Conservation (phyloP, 495 filamentous ascomycete species). For the Platismatia glauca region DNA sequence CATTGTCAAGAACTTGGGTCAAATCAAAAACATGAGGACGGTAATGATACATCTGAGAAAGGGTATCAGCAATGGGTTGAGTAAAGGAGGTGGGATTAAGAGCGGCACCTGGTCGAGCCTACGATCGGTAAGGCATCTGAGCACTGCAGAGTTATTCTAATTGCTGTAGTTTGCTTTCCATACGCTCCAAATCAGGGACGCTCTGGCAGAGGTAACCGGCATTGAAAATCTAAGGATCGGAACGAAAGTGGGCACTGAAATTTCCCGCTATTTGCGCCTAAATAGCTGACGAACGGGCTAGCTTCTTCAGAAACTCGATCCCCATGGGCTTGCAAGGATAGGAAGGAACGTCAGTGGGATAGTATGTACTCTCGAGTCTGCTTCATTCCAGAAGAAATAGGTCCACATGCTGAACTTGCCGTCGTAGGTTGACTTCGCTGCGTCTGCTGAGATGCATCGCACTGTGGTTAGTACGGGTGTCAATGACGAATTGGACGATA, state of each 20-base stretch:
- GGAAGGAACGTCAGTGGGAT: constrained; percentile 18
- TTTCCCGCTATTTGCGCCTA: not conserved
- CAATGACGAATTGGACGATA: constrained; percentile 64
- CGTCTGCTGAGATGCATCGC: constrained; percentile 61
- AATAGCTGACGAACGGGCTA: constrained; percentile 15
- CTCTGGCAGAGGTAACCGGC: constrained; percentile 51
- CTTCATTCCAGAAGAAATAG: not conserved
- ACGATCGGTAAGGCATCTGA: constrained; percentile 33
- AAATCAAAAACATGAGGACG: constrained; percentile 70
- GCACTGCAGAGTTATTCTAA: not conserved
- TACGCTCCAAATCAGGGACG: constrained; percentile 58
- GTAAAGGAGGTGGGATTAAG: constrained; percentile 48
- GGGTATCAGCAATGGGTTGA: constrained; percentile 57
- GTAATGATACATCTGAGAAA: constrained; percentile 64
- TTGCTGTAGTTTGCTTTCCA: constrained; percentile 51
- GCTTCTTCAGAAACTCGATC: constrained; percentile 37
- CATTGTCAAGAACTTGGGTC: constrained; percentile 56
- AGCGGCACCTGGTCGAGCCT: constrained; percentile 65
- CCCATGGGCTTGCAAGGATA: constrained; percentile 24
- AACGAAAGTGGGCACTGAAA: constrained; percentile 39
- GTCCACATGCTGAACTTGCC: constrained; percentile 16
- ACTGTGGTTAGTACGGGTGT: constrained; percentile 66
- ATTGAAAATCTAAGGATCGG: constrained; percentile 47
- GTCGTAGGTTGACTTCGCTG: constrained; percentile 66
- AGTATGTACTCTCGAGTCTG: constrained; percentile 7